Evolutionary conservation across 2,329 filamentous ascomycete species (phyloP).

Genomic region (Ascochyta pisi): DNA sequence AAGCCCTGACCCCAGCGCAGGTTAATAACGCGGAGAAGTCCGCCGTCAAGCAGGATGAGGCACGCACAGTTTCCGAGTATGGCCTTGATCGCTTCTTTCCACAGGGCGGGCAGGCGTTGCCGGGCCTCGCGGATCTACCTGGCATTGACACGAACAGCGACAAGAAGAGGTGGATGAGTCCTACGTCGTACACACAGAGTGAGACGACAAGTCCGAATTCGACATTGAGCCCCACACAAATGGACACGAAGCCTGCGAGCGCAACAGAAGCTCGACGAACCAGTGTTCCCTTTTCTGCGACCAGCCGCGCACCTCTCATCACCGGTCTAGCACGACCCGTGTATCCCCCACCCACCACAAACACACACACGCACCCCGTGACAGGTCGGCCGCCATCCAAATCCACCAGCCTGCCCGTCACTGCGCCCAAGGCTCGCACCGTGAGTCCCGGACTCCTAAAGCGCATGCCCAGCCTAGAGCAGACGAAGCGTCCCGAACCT

Average conservation of each 20-base stretch:
- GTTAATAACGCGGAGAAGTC: conserved; percentile 46
- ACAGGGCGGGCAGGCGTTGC: conserved; percentile 26
- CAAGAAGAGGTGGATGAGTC: conserved; percentile 7
- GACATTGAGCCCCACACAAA: conserved; percentile 23
- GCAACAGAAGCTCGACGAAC: conserved; percentile 38
- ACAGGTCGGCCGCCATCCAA: conserved; percentile 38
- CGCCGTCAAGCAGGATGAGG: conserved; percentile 28
- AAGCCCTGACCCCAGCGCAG: conserved; percentile 54
- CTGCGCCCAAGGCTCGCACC: conserved; percentile 37
- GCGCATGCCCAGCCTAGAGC: conserved; percentile 56
- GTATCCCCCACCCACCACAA: conserved; percentile 25
- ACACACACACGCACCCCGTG: conserved; percentile 26
- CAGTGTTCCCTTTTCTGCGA: conserved; percentile 33
- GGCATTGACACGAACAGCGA: conserved; percentile 9
- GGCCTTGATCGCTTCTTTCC: conserved; percentile 11
- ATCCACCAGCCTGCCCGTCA: conserved; percentile 40
- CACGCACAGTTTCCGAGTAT: conserved; percentile 13
- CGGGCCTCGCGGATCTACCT: conserved; percentile 23
- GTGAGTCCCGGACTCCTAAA: conserved; percentile 54
- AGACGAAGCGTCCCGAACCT: conserved; percentile 21
- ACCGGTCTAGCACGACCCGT: conserved; percentile 49
- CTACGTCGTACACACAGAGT: conserved; percentile 15
- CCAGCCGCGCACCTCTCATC: conserved; percentile 41
- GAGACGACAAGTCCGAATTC: conserved; percentile 27
- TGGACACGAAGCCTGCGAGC: conserved; percentile 19